A percentile compares a stretch with the other conserved stretches of the same genome.
Conservation (phyloP, 2,329 filamentous ascomycete genomes). For the Exophiala lecanii-corni region DNA sequence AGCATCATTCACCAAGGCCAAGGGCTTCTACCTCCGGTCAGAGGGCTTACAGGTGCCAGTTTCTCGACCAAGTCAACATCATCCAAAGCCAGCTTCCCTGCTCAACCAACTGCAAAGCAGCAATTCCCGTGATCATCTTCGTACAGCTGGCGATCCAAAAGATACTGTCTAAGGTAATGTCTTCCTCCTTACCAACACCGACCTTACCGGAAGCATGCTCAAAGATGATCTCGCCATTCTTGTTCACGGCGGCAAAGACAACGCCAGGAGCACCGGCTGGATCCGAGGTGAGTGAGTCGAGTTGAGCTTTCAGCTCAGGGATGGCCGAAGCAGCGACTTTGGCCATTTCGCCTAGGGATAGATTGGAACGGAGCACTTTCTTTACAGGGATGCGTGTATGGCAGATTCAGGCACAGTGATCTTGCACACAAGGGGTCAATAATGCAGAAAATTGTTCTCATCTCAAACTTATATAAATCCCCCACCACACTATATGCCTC, state of each 20-base stretch:
- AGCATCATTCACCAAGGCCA: too few relatives aligned
- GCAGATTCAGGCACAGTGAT: background rate
- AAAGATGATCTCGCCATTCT: constrained; percentile 28
- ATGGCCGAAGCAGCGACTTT: constrained; percentile 21
- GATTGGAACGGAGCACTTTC: too few relatives aligned
- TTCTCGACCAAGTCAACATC: constrained; percentile 44
- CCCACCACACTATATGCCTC: background rate
- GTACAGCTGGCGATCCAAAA: constrained; percentile 55
- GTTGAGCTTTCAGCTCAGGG: constrained; percentile 21
- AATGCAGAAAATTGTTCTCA: too few relatives aligned
- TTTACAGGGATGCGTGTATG: background rate
- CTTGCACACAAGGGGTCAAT: too few relatives aligned
- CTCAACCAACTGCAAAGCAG: constrained; percentile 57
- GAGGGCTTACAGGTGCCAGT: constrained; percentile 34
- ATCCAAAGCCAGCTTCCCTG: constrained; percentile 47
- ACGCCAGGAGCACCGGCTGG: constrained; percentile 22
- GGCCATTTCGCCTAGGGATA: constrained; percentile 23
- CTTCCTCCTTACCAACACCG: constrained; percentile 19
- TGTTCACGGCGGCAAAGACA: constrained; percentile 28
- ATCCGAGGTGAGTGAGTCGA: constrained; percentile 23
- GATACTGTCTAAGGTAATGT: constrained; percentile 29
- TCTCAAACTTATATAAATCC: too few relatives aligned
- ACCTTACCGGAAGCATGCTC: constrained; percentile 29
- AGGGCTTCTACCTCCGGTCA: background rate
- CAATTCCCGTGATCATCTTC: constrained; percentile 51